Percentiles rank a stretch among this genome's conserved stretches.
Conservation (phyloP, 306 rosid species). For the Hippophae rhamnoides region DNA sequence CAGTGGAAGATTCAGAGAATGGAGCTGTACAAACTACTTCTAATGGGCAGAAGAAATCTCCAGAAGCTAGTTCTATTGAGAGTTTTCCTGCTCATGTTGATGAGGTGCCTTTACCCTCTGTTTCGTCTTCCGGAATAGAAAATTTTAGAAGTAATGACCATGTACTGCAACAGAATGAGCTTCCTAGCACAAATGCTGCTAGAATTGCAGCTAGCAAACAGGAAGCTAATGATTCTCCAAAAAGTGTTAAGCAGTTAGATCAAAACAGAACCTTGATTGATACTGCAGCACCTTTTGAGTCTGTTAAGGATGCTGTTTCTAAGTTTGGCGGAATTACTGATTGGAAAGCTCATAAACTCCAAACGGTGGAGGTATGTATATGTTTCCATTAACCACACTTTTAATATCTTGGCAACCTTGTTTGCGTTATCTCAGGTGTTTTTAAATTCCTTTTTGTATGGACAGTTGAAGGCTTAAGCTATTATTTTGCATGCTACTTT, state of each 20-base stretch:
- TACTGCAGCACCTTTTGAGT: constrained; percentile 86
- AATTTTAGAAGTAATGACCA: constrained; percentile 9
- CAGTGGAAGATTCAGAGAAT: constrained; percentile 8
- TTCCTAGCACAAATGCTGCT: constrained; percentile 16
- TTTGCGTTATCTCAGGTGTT: neutral
- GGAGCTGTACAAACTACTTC: constrained; percentile 3
- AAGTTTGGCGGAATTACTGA: constrained; percentile 97
- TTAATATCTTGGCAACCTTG: neutral
- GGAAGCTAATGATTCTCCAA: constrained; percentile 15
- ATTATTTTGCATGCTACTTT: neutral
- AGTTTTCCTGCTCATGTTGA: constrained; percentile 14
- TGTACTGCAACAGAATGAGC: constrained; percentile 13
- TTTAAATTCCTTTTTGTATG: neutral
- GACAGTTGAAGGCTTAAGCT: neutral
- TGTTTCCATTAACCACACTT: constrained; percentile 7
- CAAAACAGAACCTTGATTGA: constrained; percentile 55
- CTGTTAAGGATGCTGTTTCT: constrained; percentile 97
- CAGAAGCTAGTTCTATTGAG: constrained; percentile 16
- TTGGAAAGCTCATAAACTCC: constrained; percentile 94
- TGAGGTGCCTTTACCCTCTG: constrained; percentile 15
- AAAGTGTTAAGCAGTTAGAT: neutral
- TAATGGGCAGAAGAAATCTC: constrained; percentile 19
- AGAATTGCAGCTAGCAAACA: constrained; percentile 6
- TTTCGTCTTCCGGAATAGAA: constrained; percentile 29
- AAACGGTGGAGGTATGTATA: constrained; percentile 71